Evolutionary conservation across 2,329 filamentous ascomycete genomes (phyloP).

Genomic region (Fusarium buxicola): DNA sequence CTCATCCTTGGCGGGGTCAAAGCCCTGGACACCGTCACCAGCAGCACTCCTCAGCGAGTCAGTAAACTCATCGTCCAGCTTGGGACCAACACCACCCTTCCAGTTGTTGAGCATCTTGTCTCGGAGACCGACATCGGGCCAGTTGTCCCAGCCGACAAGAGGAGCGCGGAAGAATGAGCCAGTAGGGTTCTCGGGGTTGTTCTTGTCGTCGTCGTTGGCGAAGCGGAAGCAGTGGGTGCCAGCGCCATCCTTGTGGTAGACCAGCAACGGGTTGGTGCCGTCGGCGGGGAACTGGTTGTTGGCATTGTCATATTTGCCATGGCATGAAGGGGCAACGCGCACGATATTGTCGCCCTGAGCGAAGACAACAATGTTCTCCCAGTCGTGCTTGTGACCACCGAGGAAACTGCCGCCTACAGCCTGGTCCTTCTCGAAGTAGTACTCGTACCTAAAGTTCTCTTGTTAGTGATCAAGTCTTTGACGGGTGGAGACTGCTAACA

Average conservation of each 20-base stretch:
- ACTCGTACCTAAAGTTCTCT: conserved; percentile 38
- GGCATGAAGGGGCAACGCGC: conserved; percentile 47
- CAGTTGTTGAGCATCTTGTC: conserved; percentile 44
- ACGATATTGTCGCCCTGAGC: conserved; percentile 38
- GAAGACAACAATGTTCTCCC: conserved; percentile 56
- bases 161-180: conserved; percentile 42
- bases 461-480: not conserved
- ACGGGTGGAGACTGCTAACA: accelerated
- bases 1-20: conserved; percentile 43
- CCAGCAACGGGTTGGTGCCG: conserved; percentile 38
- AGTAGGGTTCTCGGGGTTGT: conserved; percentile 43
- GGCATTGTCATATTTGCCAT: conserved; percentile 41
- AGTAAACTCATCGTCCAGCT: conserved; percentile 47
- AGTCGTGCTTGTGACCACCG: conserved; percentile 56
- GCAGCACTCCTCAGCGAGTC: conserved; percentile 40
- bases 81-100: conserved; percentile 46
- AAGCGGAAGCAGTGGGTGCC: conserved; percentile 49
- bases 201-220: conserved; percentile 44
- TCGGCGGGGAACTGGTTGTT: conserved; percentile 38
- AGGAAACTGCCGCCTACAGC: conserved; percentile 47
- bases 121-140: conserved; percentile 41
- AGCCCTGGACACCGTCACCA: conserved; percentile 44
- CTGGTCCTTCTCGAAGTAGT: conserved; percentile 60
- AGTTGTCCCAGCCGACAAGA: conserved; percentile 47
- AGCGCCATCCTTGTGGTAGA: conserved; percentile 49